Percentiles rank a stretch among this genome's conserved stretches.
phyloP scores from a whole-genome alignment of 2,329 filamentous ascomycete species.

The Diaporthe sp. region DNA sequence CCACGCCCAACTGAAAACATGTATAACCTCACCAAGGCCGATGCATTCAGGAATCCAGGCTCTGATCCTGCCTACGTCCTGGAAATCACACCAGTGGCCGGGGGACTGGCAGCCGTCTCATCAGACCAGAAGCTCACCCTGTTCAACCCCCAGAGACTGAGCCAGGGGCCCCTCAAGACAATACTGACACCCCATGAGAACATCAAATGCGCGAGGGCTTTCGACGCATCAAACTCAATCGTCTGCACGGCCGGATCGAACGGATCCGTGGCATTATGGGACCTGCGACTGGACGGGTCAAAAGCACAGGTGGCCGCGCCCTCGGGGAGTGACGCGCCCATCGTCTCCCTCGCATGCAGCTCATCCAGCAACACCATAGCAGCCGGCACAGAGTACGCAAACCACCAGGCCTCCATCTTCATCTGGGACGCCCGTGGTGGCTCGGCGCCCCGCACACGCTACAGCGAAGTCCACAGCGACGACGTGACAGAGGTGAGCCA shows the following conservation, averaged over 20 bases:
- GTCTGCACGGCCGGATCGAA: slow-evolving; percentile 81
- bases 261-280: slow-evolving; percentile 76
- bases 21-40: slow-evolving; percentile 57
- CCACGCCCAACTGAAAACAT: slow-evolving; percentile 48
- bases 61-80: slow-evolving; percentile 68
- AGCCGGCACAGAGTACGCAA: slow-evolving; percentile 79
- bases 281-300: slow-evolving; percentile 64
- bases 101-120: slow-evolving; percentile 70
- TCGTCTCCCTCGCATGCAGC: slow-evolving; percentile 77
- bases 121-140: slow-evolving; percentile 77
- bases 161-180: slow-evolving; percentile 61
- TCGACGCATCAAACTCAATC: slow-evolving; percentile 64
- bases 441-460: slow-evolving; percentile 63
- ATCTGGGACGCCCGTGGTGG: slow-evolving; percentile 73
- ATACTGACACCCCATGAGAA: slow-evolving; percentile 70
- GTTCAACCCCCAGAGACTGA: slow-evolving; percentile 71
- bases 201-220: slow-evolving; percentile 72
- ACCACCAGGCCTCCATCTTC: slow-evolving; percentile 71
- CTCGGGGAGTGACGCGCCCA: slow-evolving; percentile 61
- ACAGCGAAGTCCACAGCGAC: slow-evolving; percentile 76
- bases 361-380: slow-evolving; percentile 71
- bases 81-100: slow-evolving; percentile 63
- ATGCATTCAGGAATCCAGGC: slow-evolving; percentile 55
- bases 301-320: slow-evolving; percentile 59
- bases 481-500: slow-evolving; percentile 71